phyloP scores from a whole-genome alignment of 768 basidiomycete species.

The Lactarius tabidus region DNA sequence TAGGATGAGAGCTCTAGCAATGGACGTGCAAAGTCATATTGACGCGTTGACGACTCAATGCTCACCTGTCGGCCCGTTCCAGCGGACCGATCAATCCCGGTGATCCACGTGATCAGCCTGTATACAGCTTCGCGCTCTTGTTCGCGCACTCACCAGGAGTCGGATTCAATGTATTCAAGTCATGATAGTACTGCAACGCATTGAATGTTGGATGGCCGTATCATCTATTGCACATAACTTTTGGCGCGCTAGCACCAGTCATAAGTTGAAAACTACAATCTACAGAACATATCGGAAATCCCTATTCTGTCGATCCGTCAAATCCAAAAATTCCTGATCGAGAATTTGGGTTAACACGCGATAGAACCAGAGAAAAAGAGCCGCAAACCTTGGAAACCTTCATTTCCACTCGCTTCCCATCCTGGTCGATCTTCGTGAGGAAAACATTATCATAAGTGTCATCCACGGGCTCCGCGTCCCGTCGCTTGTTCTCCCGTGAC shows the following conservation, averaged over 20 bases:
- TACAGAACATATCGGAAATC: constrained; percentile 71
- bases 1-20: background rate
- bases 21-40: too few relatives aligned
- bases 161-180: background rate
- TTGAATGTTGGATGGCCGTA: background rate
- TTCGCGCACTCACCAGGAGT: too few relatives aligned
- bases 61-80: background rate
- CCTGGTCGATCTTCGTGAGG: constrained; percentile 46
- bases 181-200: background rate
- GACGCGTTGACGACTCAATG: too few relatives aligned
- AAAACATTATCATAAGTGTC: constrained; percentile 59
- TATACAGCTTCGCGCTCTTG: too few relatives aligned
- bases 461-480: constrained; percentile 46
- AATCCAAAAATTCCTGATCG: constrained; percentile 60
- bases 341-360: constrained; percentile 8
- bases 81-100: background rate
- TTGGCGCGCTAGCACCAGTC: background rate
- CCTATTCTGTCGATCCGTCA: constrained; percentile 68
- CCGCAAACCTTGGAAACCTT: constrained; percentile 56
- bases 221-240: background rate
- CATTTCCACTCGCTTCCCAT: constrained; percentile 50
- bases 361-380: background rate
- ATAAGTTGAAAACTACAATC: background rate
- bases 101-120: background rate
- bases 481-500: constrained; percentile 50